Conservation (phyloP, 2,329 filamentous ascomycete genomes). For the Alternaria sp. region DNA sequence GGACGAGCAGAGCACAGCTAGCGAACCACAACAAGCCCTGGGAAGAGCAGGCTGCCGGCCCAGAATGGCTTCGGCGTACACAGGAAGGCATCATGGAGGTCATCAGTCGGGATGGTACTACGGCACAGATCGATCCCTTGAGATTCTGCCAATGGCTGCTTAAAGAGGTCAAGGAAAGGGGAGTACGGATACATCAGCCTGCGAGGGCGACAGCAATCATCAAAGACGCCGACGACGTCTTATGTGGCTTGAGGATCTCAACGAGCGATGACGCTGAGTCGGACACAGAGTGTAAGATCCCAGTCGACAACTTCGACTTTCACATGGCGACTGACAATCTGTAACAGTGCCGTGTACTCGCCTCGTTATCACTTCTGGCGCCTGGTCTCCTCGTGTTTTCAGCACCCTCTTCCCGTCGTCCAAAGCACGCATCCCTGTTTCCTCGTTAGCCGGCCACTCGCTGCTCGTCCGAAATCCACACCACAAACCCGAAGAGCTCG, state of each 20-base stretch:
- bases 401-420: constrained; percentile 68
- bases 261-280: constrained; percentile 8
- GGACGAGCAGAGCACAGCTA: constrained; percentile 67
- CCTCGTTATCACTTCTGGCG: constrained; percentile 72
- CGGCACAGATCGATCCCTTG: constrained; percentile 75
- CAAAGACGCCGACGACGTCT: constrained; percentile 59
- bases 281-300: constrained; percentile 16
- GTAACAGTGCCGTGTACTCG: constrained; percentile 67
- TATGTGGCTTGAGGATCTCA: constrained; percentile 59
- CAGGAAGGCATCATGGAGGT: constrained; percentile 66
- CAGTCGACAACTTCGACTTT: not conserved
- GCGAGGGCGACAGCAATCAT: constrained; percentile 63
- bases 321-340: constrained; percentile 18
- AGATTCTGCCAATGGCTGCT: constrained; percentile 72
- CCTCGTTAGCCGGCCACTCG: constrained; percentile 74
- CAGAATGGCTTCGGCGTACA: constrained; percentile 66
- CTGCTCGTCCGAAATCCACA: constrained; percentile 70
- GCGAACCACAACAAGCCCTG: constrained; percentile 51
- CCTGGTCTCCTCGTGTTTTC: constrained; percentile 76
- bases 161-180: constrained; percentile 62
- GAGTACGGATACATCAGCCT: constrained; percentile 73
- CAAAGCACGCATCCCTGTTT: constrained; percentile 63
- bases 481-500: constrained; percentile 56
- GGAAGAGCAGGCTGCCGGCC: constrained; percentile 47
- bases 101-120: constrained; percentile 67